Evolutionary conservation across 176 grass and related monocot genomes (phyloP).

Genomic region (Poa pratensis): DNA sequence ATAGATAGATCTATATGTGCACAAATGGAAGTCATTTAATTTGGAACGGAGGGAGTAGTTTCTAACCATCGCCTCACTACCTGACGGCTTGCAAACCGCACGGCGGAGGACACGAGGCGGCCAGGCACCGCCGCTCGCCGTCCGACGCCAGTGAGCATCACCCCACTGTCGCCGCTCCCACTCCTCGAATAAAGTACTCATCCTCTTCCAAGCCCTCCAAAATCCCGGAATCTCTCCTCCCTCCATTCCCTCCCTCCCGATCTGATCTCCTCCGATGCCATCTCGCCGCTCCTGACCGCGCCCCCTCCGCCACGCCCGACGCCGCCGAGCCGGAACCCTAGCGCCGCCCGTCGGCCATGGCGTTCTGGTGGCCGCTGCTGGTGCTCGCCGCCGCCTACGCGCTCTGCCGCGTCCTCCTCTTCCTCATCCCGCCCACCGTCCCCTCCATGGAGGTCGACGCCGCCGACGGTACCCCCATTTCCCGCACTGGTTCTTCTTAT

Average conservation of each 20-base stretch:
- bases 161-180: neutral
- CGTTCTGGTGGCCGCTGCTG: slow-evolving; percentile 94
- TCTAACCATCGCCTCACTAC: too few relatives aligned
- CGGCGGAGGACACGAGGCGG: slow-evolving; percentile 30
- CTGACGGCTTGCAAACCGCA: neutral
- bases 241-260: slow-evolving; percentile 5
- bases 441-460: slow-evolving; percentile 95
- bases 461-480: slow-evolving; percentile 58
- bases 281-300: neutral
- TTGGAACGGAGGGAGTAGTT: too few relatives aligned
- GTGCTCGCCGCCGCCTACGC: slow-evolving; percentile 80
- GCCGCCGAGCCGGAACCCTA: slow-evolving; percentile 30
- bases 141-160: slow-evolving; percentile 4
- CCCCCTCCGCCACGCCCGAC: neutral
- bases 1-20: too few relatives aligned
- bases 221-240: neutral
- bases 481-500: neutral
- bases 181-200: slow-evolving; percentile 19
- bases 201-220: neutral
- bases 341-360: slow-evolving; percentile 44
- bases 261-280: slow-evolving; percentile 24
- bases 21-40: too few relatives aligned
- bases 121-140: neutral
- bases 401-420: slow-evolving; percentile 83
- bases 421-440: slow-evolving; percentile 92